Conservation (phyloP, 2,329 filamentous ascomycete species). For the Aspergillus sojae region DNA sequence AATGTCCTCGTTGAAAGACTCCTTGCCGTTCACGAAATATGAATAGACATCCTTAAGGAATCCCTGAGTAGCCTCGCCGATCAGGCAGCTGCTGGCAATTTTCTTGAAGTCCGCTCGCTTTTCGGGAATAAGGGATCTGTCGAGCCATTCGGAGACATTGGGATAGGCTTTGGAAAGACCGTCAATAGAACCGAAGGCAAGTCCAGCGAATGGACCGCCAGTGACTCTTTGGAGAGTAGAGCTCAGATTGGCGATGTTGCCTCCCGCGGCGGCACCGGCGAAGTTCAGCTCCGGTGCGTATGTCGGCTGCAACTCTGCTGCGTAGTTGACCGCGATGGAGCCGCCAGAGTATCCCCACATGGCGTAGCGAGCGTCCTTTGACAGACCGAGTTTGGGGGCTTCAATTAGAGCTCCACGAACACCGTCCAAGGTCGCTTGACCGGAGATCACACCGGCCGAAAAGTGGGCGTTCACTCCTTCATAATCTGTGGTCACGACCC, state of each 20-base stretch:
- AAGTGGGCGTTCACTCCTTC: conserved; percentile 49
- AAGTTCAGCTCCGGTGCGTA: conserved; percentile 25
- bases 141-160: conserved; percentile 19
- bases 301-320: conserved; percentile 19
- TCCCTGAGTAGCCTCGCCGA: conserved; percentile 4
- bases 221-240: conserved; percentile 27
- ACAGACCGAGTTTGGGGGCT: conserved; percentile 26
- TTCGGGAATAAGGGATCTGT: conserved; percentile 14
- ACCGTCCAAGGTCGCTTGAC: conserved; percentile 47
- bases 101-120: conserved; percentile 11
- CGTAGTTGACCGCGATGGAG: conserved; percentile 16
- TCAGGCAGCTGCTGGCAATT: conserved; percentile 14
- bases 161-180: conserved; percentile 27
- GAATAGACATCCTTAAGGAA: conserved; percentile 11
- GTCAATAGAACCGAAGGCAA: conserved; percentile 26
- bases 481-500: conserved; percentile 51
- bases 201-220: conserved; percentile 24
- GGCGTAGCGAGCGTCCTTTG: conserved; percentile 17
- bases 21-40: conserved; percentile 12
- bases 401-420: conserved; percentile 43
- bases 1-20: conserved; percentile 11
- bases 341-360: conserved; percentile 25
- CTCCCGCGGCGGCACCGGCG: conserved; percentile 33
- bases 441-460: conserved; percentile 41
- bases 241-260: conserved; percentile 32